Evolutionary conservation across 176 grass and related monocot species (phyloP).

Genomic region (Bromus sterilis): DNA sequence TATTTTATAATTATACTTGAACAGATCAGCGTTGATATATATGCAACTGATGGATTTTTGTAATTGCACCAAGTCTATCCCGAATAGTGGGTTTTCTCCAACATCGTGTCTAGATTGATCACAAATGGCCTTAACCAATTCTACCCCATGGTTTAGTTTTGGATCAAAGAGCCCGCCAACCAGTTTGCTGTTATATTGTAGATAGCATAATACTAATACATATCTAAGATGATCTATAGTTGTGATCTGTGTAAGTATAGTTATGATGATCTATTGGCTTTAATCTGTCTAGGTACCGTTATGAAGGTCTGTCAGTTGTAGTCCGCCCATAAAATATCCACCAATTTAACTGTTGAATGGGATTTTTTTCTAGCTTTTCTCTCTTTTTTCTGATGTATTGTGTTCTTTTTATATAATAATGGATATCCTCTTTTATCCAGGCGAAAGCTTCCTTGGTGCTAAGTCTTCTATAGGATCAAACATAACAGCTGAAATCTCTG

Average conservation of each 20-base stretch:
- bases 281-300: background rate
- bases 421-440: conserved; percentile 31
- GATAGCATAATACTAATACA: background rate
- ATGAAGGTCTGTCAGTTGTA: background rate
- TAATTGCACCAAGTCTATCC: background rate
- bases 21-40: background rate
- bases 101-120: background rate
- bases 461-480: conserved; percentile 24
- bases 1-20: background rate
- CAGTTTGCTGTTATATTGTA: background rate
- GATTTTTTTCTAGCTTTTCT: background rate
- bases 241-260: background rate
- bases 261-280: background rate
- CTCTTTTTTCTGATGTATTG: background rate
- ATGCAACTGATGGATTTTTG: background rate
- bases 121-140: background rate
- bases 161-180: background rate
- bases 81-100: background rate
- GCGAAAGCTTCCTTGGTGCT: conserved; percentile 33
- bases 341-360: background rate
- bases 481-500: conserved; percentile 19
- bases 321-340: background rate
- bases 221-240: background rate
- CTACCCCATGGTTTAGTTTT: background rate
- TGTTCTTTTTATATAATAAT: background rate